Base-by-base conservation (phyloP, 2,329 filamentous ascomycete genomes). In the Cyanodermella asteris region DNA sequence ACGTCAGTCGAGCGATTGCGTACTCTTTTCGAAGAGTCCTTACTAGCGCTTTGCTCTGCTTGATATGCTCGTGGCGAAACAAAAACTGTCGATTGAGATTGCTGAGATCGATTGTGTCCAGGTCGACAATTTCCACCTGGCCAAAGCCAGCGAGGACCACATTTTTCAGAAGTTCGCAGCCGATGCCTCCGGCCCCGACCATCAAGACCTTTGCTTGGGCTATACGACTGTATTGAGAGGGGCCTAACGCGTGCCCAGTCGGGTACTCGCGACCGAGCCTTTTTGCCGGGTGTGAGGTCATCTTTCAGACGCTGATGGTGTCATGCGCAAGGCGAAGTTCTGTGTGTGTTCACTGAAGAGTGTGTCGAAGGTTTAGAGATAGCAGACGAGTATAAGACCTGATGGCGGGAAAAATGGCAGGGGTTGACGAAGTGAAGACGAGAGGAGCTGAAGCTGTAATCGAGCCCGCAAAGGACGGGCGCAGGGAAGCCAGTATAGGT, bases 41-140 rank as follows among this genome's bases (percentile, higher is more conserved):
- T 59, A 87, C 82, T 51, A 91, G 52, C 25, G 87, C 82, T 46
- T 97, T 97, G 2, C 84, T 69, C 48, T 91, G 91, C 51, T 93
- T 94, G 51, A 97, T 94, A 43, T 97, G 87, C 46, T 94, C 82
- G 40, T 84, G 74, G 32, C 82, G 68, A 49, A 97, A 97, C 23
- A 97, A 69, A 42, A 97, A 97, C 48, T 97, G 87, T 28, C 87
- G 76, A 41, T 97, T 97, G 25, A 97, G 63, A 45, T 97, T 97
- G 53, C 81, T 91, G 13, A 97, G 62, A 45, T 97, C 87, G 52
- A 97, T 94, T 1, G 87, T 97, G 48, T 97, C 87, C 31, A 97
- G 74, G 49, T 97, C 87, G 37, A 97, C 80, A 22, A 94, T 72
- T 48, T 91, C 77, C 25, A 94, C 71, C 51, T 91, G 76, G 36